A percentile compares a stretch with the other conserved stretches of the same genome.
Evolutionary conservation across 371 early-diverging fungal species (phyloP).

Genomic region (Fennellomyces sp.): DNA sequence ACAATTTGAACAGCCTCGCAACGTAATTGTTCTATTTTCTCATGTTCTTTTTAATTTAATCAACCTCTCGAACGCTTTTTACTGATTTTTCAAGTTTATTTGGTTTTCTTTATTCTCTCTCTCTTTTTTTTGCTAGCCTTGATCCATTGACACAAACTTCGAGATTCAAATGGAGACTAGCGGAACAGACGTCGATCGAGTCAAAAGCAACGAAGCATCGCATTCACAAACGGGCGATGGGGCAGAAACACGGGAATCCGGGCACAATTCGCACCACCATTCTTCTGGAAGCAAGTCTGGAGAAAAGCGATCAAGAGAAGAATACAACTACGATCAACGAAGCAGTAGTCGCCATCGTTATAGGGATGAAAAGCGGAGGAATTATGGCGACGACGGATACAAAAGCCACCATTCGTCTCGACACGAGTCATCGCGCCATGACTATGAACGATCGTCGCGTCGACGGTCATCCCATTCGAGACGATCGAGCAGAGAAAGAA

Average conservation of each 20-base stretch:
- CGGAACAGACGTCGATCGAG: background rate
- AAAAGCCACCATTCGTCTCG: conserved; percentile 7
- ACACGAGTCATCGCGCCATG: conserved; percentile 9
- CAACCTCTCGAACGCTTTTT: no score
- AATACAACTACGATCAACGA: conserved; percentile 16
- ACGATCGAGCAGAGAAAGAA: conserved; percentile 18
- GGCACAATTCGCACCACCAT: background rate
- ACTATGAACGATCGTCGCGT: conserved; percentile 14
- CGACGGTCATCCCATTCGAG: conserved; percentile 13
- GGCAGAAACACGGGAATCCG: background rate
- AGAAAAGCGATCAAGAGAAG: conserved; percentile 20
- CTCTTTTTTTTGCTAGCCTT: no score
- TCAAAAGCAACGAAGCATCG: background rate
- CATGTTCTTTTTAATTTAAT: no score
- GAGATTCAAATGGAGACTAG: background rate
- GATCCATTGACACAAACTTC: background rate
- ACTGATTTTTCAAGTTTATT: no score
- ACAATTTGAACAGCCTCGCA: no score
- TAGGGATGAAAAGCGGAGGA: conserved; percentile 16
- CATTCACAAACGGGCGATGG: background rate
- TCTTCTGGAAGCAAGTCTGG: background rate
- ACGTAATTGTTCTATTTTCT: no score
- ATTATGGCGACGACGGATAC: conserved; percentile 13
- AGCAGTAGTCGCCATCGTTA: conserved; percentile 13
- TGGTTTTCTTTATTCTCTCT: no score